Base-by-base conservation (phyloP, 1,284 basidiomycete species). In the Ganoderma boninense region DNA sequence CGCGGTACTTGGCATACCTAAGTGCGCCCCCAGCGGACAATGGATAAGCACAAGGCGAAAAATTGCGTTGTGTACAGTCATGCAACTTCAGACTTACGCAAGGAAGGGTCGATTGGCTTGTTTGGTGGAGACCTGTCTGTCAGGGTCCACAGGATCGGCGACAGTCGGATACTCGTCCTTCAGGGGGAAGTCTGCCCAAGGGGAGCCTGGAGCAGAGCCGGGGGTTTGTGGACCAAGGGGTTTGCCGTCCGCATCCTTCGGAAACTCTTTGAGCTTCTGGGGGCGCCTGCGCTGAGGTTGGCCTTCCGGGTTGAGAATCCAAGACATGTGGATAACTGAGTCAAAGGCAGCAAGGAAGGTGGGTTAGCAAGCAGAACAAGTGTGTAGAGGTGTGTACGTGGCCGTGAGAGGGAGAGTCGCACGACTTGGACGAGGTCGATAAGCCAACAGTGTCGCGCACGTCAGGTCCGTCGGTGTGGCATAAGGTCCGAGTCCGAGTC, bases 31-130 rank as follows among this genome's bases (percentile, higher is more conserved):
- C 70, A 70, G 62, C 60, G 70, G 70, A 68, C 52, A 65, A 32
- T 44, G 68, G 69, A 64, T 63, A 54, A 65, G 69, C 46, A 32
- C 40, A 23, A 11, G 40, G 26, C 62, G 5, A 67, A 68, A 67
- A 68, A 20, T 40, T 54, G 60, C 29, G 29, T 14, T 65, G 62
- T 10, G 20, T 42, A 63, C 43, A 46, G 56, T 49, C 40, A 23
- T 60, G 57, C 46, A 42, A 38, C 44, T 52, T 54, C 4, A 57
- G 40, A 88, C 92, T 74, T 83, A 95, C 91, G 89, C 89, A 64
- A 95, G 86, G 81, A 94, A 96, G 26, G 94, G 95, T 72, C 87
- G 85, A 82, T 96, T 96, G 44, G 94, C 92, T 67, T 87, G 80
- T 82, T 95, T 96, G 72, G 88, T 89, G 46, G 90, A 87, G 56